These are phyloP conservation scores for Kodamaea plutei DNA, from an alignment of 1,139 yeast species.

Conservation along the genomic window DNA sequence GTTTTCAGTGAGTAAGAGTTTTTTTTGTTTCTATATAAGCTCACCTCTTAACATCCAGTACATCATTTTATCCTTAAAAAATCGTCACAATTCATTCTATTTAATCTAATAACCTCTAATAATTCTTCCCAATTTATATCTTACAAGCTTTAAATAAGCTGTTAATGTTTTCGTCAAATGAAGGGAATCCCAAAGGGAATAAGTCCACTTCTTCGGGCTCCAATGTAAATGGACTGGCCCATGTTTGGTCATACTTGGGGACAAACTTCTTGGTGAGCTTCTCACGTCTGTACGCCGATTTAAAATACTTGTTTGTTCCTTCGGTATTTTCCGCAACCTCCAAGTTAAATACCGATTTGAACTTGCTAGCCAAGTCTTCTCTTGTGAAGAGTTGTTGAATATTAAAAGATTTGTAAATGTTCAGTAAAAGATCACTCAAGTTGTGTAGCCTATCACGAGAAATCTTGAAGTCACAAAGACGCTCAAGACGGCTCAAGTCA, in stretches of 20 bases:
- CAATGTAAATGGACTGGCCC: constrained; percentile 9
- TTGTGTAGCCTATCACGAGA: constrained; percentile 4
- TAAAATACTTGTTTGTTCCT: constrained; percentile 2
- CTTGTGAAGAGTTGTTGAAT: too few relatives aligned
- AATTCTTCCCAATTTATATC: neutral
- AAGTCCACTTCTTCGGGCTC: constrained; percentile 4
- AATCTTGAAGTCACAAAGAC: constrained; percentile 9
- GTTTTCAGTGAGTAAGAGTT: too few relatives aligned
- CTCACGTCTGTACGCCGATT: neutral
- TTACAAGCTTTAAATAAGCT: constrained; percentile 3
- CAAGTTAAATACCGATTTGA: constrained; percentile 1
- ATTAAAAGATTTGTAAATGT: neutral
- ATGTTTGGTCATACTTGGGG: constrained; percentile 3
- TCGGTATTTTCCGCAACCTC: constrained; percentile 3
- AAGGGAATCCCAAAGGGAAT: constrained; percentile 7
- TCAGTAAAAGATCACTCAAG: constrained; percentile 1
- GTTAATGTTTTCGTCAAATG: constrained; percentile 7
- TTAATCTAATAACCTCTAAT: too few relatives aligned
- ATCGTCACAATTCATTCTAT: too few relatives aligned
- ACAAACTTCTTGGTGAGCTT: neutral
- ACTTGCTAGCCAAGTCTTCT: constrained; percentile 1
- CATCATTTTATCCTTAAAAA: too few relatives aligned
- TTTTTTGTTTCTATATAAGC: too few relatives aligned
- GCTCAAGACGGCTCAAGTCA: constrained; percentile 9
- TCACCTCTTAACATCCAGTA: too few relatives aligned